Evolutionary conservation across 352 stramenopile genomes (phyloP), one percentile per base, ranked within the genome.

Genomic region (Phytophthora pistaciae): DNA sequence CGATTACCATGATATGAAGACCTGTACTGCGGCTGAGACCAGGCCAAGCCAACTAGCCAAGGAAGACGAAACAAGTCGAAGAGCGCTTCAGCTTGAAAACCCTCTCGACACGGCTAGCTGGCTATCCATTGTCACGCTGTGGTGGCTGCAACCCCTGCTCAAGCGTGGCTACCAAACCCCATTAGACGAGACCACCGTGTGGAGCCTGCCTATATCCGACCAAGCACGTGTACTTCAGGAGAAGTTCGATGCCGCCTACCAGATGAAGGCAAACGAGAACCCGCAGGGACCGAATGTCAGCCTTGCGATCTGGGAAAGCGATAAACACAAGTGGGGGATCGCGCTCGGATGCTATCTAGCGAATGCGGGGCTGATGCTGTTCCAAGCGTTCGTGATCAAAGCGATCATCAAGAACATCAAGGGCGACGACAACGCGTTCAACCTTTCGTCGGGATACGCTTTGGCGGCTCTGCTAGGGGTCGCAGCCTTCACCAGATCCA

Each of bases 301-400:
- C 16, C 23, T 72, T 3, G 77, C 78, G 20, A 40, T 88, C 8
- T 83, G 74, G 75, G 57, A 71, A 16, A 69, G 75, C 2, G 83
- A 77, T 6, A 67, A 72, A 21, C 44, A 60, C 31, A 83, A 40
- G 5, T 63, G 52, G 36, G 25, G 36, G 56, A 42, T 38, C 1
- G 56, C 56, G 0, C 56, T 63, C n/a, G 56, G 21, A 21, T 63
- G 56, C 16, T 63, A 63, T 16, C 38, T 63, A 1, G 56, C 44
- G 21, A 63, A 63, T 7, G 52, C 56, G 10, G 40, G 52, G 21
- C 56, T 63, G 25, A 38, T 63, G 23, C 40, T 63, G 3, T 18
- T 63, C 38, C 56, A 85, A 66, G 80, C 80, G 23, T 72, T 91
- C 42, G 49, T 91, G 52, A 86, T 88, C 80, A 91, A 87, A 56